These are phyloP conservation scores for Parsonsia alboflavescens DNA, from an alignment of 257 asterid genomes.

Conservation along the genomic window DNA sequence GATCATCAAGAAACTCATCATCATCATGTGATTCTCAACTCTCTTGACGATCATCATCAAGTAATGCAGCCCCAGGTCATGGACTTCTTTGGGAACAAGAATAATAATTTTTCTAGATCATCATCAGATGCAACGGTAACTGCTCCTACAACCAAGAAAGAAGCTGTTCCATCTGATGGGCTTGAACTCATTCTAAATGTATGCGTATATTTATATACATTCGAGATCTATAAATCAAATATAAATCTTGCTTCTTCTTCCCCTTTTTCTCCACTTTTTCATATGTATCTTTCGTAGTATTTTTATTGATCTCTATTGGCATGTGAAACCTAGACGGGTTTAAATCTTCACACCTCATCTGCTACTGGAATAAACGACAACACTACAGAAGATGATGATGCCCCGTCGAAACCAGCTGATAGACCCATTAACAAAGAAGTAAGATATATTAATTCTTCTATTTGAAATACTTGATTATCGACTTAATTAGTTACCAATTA, in stretches of 20 bases:
- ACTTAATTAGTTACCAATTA: no score
- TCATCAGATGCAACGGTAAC: not conserved
- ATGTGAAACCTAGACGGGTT: slow-evolving; percentile 24
- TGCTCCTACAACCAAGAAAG: slow-evolving; percentile 6
- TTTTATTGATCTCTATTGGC: not conserved
- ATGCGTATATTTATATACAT: not conserved
- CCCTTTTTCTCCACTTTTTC: not conserved
- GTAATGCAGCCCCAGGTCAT: slow-evolving; percentile 15
- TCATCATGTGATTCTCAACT: slow-evolving; percentile 25
- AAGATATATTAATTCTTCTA: slow-evolving; percentile 4
- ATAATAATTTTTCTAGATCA: not conserved
- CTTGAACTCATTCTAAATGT: slow-evolving; percentile 16
- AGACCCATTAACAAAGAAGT: slow-evolving; percentile 21
- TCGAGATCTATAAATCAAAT: not conserved
- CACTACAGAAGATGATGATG: slow-evolving; percentile 3
- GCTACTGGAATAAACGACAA: slow-evolving; percentile 14
- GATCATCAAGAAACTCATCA: not conserved
- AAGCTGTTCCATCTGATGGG: not conserved
- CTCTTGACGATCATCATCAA: slow-evolving; percentile 22
- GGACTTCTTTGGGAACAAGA: slow-evolving; percentile 36
- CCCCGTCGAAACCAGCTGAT: slow-evolving; percentile 4
- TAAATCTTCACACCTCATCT: slow-evolving; percentile 23
- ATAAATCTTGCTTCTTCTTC: not conserved
- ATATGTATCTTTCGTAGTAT: not conserved
- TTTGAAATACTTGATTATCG: no score